Evolutionary conservation across 2,329 filamentous ascomycete genomes (phyloP), one percentile per base, ranked within the genome.

Genomic region (Cercospora nicotianae): DNA sequence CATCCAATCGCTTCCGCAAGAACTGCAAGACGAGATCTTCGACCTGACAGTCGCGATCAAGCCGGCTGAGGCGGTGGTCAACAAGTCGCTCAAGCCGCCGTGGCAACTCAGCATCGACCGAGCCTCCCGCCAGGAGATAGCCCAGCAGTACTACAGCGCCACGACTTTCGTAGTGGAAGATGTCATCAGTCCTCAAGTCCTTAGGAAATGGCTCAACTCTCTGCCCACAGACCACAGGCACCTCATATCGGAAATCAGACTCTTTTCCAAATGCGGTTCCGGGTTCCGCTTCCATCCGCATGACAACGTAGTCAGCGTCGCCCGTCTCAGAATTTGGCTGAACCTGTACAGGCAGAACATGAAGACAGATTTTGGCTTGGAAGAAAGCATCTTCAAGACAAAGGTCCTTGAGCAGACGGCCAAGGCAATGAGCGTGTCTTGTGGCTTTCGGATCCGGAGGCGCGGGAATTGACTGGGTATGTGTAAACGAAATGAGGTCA

Each of bases 11-110:
- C 39, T 60, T 5, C 60, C 61, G 8, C 60, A 67, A 33, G 61
- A 67, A 18, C 30, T 67, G 12, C 51, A 67, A 61, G 65, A 64
- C 26, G 30, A 42, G 7, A 67, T 67, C 23, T 36, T 64, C 57
- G 10, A 60, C 31, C 28, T 45, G 7, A 55, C 42, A 9, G 16
- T 63, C 18, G 33, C 42, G 3, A 30, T 48, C n/a, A 10, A 51
- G 20, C 28, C 55, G n/a, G 12, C 28, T 4, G 18, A 20, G 26
- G 62, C 45, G 16, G 18, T 12, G 13, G 31, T 62, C 33, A n/a
- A n/a, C 58, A 31, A 36, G 18, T 23, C 53, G 20, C 58, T 33
- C 33, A 26, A 36, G 12, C 59, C 42, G 8, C 65, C 65, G 3
- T 33, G 20, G 26, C 48, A 67, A 23, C 59, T 67, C 13, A 10